These are phyloP conservation scores for Thinopyrum elongatum DNA, from an alignment of 176 grass and related monocot species.

Conservation along the genomic window DNA sequence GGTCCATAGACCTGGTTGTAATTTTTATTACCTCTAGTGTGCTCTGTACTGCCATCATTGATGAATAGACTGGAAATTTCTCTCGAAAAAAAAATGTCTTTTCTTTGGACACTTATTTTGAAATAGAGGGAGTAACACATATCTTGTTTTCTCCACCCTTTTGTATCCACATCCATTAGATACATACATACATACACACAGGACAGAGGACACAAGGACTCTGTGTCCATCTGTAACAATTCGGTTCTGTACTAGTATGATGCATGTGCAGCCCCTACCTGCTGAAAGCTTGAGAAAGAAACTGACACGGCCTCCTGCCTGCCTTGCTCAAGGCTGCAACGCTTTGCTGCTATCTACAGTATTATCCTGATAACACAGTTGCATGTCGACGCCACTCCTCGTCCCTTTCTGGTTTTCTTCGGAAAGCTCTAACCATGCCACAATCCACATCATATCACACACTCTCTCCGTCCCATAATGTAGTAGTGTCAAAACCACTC, in stretches of 20 bases:
- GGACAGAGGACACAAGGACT: not conserved
- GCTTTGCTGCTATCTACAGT: not conserved
- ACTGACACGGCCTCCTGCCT: not conserved
- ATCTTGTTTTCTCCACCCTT: too few species aligned
- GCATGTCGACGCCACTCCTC: not conserved
- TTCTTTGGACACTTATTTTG: too few species aligned
- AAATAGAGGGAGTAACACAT: too few species aligned
- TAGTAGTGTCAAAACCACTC: too few species aligned
- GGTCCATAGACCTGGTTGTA: too few species aligned
- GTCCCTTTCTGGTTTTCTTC: not conserved
- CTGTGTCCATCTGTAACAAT: not conserved
- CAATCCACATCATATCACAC: not conserved
- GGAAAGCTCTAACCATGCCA: not conserved
- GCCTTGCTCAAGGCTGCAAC: not conserved
- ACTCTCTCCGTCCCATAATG: too few species aligned
- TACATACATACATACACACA: not conserved
- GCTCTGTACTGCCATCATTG: too few species aligned
- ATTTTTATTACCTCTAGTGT: too few species aligned
- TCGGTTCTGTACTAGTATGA: too few species aligned
- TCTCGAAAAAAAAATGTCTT: too few species aligned
- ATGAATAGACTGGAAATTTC: too few species aligned
- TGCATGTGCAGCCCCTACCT: not conserved
- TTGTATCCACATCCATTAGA: not conserved
- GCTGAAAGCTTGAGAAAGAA: not conserved
- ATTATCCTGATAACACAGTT: not conserved